These are phyloP conservation scores for Asterophora lycoperdoides DNA, from an alignment of 768 basidiomycete genomes.

Conservation along the genomic window DNA sequence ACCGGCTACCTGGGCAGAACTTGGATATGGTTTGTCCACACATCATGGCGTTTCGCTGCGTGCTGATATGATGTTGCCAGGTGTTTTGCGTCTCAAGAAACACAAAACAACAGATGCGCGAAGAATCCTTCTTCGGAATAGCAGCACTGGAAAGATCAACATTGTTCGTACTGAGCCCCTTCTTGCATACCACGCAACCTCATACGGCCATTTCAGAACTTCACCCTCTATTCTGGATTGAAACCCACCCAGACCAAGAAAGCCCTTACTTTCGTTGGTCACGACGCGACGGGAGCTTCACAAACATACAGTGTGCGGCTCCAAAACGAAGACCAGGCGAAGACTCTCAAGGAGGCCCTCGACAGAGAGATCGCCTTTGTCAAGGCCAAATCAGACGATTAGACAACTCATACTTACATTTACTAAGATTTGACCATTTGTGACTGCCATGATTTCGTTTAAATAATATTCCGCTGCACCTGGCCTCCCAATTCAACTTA, in stretches of 20 bases:
- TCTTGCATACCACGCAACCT: not conserved
- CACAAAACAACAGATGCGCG: slow-evolving; percentile 59
- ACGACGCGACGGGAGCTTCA: slow-evolving; percentile 49
- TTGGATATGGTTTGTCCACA: slow-evolving; percentile 57
- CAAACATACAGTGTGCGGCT: slow-evolving; percentile 61
- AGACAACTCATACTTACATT: not conserved
- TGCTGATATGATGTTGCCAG: slow-evolving; percentile 29
- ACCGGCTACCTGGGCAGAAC: slow-evolving; percentile 54
- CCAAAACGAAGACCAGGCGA: slow-evolving; percentile 55
- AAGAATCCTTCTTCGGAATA: slow-evolving; percentile 67
- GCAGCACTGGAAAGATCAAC: slow-evolving; percentile 67
- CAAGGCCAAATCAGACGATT: slow-evolving; percentile 32
- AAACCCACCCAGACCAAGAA: slow-evolving; percentile 51
- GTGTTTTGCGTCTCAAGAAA: slow-evolving; percentile 68
- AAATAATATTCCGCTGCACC: not conserved
- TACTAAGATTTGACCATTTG: not conserved
- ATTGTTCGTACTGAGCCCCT: slow-evolving; percentile 46
- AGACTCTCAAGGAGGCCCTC: slow-evolving; percentile 51
- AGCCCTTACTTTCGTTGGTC: slow-evolving; percentile 62
- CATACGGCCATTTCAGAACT: slow-evolving; percentile 50
- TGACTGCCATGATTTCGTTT: not conserved
- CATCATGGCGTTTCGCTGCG: not conserved
- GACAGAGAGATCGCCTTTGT: slow-evolving; percentile 59
- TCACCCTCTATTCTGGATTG: slow-evolving; percentile 58
- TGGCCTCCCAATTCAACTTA: slow-evolving; percentile 1